Conservation (phyloP, 495 filamentous ascomycete species). For the Talaromyces borbonicus region DNA sequence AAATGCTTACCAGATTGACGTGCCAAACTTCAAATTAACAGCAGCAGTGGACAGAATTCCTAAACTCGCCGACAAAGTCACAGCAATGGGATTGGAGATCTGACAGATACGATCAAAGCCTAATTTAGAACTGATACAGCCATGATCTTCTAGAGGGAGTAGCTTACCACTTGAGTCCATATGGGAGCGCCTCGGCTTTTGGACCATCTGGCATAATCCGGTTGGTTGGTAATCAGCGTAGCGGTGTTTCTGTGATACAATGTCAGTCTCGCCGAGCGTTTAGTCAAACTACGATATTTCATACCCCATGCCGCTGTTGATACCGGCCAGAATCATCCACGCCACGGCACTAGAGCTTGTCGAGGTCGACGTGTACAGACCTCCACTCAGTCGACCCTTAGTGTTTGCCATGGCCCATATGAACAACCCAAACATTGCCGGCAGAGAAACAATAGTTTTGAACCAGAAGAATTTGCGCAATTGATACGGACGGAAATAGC, state of each 20-base stretch:
- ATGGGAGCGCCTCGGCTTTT: slow-evolving; percentile 22
- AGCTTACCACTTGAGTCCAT: slow-evolving; percentile 22
- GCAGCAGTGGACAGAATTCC: slow-evolving; percentile 32
- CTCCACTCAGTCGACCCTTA: slow-evolving; percentile 22
- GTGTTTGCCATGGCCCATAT: slow-evolving; percentile 23
- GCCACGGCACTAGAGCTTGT: slow-evolving; percentile 14
- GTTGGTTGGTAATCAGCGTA: slow-evolving; percentile 33
- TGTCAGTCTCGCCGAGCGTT: neutral
- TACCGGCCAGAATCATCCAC: slow-evolving; percentile 31
- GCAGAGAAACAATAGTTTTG: slow-evolving; percentile 21
- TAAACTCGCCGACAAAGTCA: slow-evolving; percentile 30
- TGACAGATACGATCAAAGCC: neutral
- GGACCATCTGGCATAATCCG: slow-evolving; percentile 31
- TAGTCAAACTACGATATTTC: neutral
- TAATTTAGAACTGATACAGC: neutral
- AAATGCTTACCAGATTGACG: slow-evolving; percentile 16
- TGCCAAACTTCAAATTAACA: slow-evolving; percentile 28
- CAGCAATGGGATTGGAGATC: slow-evolving; percentile 26
- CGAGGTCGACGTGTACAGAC: slow-evolving; percentile 14
- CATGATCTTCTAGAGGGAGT: neutral
- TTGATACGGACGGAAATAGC: slow-evolving; percentile 22
- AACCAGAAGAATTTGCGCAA: slow-evolving; percentile 22
- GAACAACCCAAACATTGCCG: slow-evolving; percentile 22
- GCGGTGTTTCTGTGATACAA: slow-evolving; percentile 24
- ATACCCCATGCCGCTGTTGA: slow-evolving; percentile 30